These are phyloP conservation scores for Craterostigma plantagineum DNA, from an alignment of 257 asterid genomes.

Conservation along the genomic window DNA sequence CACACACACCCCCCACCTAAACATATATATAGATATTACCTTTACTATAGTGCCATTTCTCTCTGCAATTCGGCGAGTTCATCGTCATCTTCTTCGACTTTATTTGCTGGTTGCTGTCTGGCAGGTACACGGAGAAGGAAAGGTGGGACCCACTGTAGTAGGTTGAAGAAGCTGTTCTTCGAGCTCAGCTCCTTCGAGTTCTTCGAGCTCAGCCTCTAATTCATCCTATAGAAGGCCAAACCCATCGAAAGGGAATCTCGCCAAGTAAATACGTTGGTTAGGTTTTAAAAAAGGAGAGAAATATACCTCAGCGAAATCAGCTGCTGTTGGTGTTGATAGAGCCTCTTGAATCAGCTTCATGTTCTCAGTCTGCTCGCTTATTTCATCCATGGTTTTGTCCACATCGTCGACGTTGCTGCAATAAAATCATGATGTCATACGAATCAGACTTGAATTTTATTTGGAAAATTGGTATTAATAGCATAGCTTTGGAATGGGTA, in stretches of 20 bases:
- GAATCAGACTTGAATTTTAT: neutral
- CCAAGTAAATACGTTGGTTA: neutral
- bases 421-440: conserved; percentile 5
- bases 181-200: conserved; percentile 61
- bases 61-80: conserved; percentile 78
- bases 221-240: conserved; percentile 33
- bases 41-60: conserved; percentile 63
- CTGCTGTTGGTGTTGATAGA: conserved; percentile 48
- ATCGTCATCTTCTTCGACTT: conserved; percentile 19
- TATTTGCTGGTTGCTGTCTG: conserved; percentile 40
- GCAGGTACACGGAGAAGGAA: conserved; percentile 38
- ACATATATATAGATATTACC: neutral
- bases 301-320: conserved; percentile 67
- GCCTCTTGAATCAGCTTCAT: conserved; percentile 78
- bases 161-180: conserved; percentile 76
- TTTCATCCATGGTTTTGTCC: conserved; percentile 84
- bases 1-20: neutral
- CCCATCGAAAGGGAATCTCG: neutral
- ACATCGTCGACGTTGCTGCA: conserved; percentile 63
- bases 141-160: conserved; percentile 51
- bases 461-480: too few species aligned
- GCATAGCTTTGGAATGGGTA: too few species aligned
- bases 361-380: conserved; percentile 73
- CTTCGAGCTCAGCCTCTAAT: conserved; percentile 77
- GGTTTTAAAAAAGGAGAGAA: neutral